Evolutionary conservation across 2,329 filamentous ascomycete genomes (phyloP).

Genomic region (Cordyceps farinosa): DNA sequence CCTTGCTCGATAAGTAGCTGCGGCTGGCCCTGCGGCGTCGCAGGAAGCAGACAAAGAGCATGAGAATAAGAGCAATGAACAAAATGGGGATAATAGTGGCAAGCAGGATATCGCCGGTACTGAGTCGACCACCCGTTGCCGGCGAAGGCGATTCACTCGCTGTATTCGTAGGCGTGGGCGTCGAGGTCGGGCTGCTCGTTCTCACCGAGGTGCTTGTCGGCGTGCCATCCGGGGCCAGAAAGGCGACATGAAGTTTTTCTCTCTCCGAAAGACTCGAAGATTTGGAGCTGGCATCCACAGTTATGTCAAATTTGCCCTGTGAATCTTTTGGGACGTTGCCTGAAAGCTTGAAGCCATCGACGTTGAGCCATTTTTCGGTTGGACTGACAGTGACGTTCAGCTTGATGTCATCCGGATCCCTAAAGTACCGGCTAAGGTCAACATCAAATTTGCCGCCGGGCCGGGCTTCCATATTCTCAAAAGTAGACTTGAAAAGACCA

Average conservation of each 20-base stretch:
- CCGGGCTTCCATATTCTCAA: slow-evolving; percentile 38
- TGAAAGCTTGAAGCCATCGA: slow-evolving; percentile 37
- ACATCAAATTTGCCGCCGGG: slow-evolving; percentile 42
- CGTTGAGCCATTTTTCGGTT: slow-evolving; percentile 41
- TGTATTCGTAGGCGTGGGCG: slow-evolving; percentile 24
- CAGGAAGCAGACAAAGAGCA: slow-evolving; percentile 34
- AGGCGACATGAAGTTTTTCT: slow-evolving; percentile 34
- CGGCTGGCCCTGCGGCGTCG: slow-evolving; percentile 30
- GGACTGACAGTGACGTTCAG: slow-evolving; percentile 37
- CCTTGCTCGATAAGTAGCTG: slow-evolving; percentile 29
- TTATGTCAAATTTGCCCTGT: slow-evolving; percentile 30
- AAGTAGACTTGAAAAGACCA: slow-evolving; percentile 38
- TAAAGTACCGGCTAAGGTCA: slow-evolving; percentile 41
- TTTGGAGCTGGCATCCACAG: slow-evolving; percentile 33
- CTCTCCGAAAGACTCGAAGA: slow-evolving; percentile 34
- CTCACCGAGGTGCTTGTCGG: slow-evolving; percentile 23
- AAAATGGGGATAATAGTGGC: slow-evolving; percentile 44
- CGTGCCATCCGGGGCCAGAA: slow-evolving; percentile 29
- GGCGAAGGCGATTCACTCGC: slow-evolving; percentile 23
- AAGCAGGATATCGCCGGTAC: slow-evolving; percentile 37
- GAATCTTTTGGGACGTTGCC: slow-evolving; percentile 39
- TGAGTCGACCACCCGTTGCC: slow-evolving; percentile 24
- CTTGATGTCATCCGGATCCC: slow-evolving; percentile 36
- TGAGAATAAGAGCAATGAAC: slow-evolving; percentile 31
- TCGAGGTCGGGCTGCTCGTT: slow-evolving; percentile 25